Evolutionary conservation across 208 protist genomes (phyloP), one percentile per base, ranked within the genome.

Genomic region (Trypanosoma congolense): DNA sequence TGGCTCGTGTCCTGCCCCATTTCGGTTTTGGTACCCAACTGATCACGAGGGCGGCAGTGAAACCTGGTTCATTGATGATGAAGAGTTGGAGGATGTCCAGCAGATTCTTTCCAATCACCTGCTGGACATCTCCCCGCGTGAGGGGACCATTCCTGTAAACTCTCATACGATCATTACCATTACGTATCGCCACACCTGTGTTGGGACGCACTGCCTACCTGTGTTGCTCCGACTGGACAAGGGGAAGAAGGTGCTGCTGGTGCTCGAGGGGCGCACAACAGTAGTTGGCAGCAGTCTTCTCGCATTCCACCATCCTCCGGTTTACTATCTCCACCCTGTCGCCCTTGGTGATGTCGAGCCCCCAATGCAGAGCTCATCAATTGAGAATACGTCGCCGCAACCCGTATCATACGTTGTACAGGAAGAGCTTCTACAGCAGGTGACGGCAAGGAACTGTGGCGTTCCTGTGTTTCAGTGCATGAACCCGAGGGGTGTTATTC

Each of bases 401-500:
- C 44, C 60, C 3, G 83, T 93, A 18, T 50, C 62, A 28, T 96
- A 94, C 65, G 53, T 56, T 41, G 77, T 96, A 18, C 80, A 87
- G 38, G 55, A 77, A 16, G 61, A 61, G 29, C 57, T 80, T 24
- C 56, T 88, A 21, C 56, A 67, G 44, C 57, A 55, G 4, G 63
- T 93, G 45, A 38, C 76, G 12, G 57, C 82, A 36, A 51, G 52
- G 14, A 76, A 90, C 65, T 92, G 83, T 73, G 79, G 74, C 40
- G 93, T 97, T 56, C 84, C 87, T 16, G 68, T 97, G 6, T 74
- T 97, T 42, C 77, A 90, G 66, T 96, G 89, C 68, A 61, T 84
- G 14, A 89, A 92, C 70, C 87, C 89, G n/a, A 35, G 50, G 3
- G 92, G 92, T 33, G 38, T 58, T 21, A 71, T 97, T 41, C 43